These are phyloP conservation scores for Diospyros kaki DNA, from an alignment of 148 eudicot species.

Conservation along the genomic window DNA sequence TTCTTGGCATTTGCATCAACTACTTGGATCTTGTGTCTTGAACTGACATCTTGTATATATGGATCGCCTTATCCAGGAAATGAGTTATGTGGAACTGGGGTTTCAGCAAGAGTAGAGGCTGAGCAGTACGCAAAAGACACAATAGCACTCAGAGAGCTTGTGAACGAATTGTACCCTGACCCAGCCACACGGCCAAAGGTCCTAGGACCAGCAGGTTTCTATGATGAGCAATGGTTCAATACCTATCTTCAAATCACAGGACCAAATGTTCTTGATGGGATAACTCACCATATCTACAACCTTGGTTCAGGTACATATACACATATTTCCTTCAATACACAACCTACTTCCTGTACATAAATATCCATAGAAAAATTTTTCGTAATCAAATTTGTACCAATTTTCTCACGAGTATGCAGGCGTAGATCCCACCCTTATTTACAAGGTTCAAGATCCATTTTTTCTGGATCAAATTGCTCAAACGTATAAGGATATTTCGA, in stretches of 20 bases:
- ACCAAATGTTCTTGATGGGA: slow-evolving; percentile 37
- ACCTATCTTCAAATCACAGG: slow-evolving; percentile 33
- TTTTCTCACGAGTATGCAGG: slow-evolving; percentile 13
- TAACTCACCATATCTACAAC: slow-evolving; percentile 66
- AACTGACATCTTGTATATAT: too few relatives aligned
- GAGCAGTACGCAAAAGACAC: slow-evolving; percentile 47
- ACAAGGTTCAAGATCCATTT: slow-evolving; percentile 40
- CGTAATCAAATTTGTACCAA: too few relatives aligned
- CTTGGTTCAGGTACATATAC: slow-evolving; percentile 43
- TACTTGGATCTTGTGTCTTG: too few relatives aligned
- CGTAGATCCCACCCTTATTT: slow-evolving; percentile 31
- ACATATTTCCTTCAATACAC: not conserved
- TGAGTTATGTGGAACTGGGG: slow-evolving; percentile 52
- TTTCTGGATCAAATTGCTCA: slow-evolving; percentile 29
- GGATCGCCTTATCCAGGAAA: slow-evolving; percentile 31
- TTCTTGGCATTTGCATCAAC: too few relatives aligned
- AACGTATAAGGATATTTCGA: slow-evolving; percentile 23
- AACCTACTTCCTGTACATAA: too few relatives aligned
- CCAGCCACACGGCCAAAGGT: slow-evolving; percentile 27
- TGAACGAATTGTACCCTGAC: slow-evolving; percentile 31
- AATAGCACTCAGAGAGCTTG: slow-evolving; percentile 27
- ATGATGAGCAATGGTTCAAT: slow-evolving; percentile 45
- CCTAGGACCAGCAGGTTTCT: slow-evolving; percentile 60
- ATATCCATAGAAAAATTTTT: too few relatives aligned
- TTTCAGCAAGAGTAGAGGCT: slow-evolving; percentile 35